Percentiles rank a stretch among this genome's conserved stretches.
phyloP scores from a whole-genome alignment of 441 rosid species.

The Codiaeum variegatum region DNA sequence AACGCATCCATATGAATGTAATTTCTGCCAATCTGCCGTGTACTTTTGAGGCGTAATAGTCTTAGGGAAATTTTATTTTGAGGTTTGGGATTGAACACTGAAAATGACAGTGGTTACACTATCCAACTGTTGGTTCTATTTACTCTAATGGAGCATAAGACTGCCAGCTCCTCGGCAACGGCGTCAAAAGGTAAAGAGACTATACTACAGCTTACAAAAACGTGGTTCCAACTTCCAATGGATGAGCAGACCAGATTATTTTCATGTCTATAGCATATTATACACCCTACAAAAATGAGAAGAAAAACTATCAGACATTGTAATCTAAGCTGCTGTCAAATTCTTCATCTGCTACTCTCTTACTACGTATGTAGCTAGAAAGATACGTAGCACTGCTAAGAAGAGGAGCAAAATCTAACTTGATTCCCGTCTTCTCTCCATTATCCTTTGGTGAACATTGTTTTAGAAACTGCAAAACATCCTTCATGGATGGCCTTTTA shows the following conservation, averaged over 20 bases:
- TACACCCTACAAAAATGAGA: background rate
- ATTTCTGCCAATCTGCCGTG: background rate
- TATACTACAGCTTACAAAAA: background rate
- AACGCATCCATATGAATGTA: background rate
- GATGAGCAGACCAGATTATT: background rate
- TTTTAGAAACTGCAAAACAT: slow-evolving; percentile 45
- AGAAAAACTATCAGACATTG: slow-evolving; percentile 10
- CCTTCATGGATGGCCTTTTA: slow-evolving; percentile 56
- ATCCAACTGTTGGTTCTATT: no score
- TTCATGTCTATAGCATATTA: background rate
- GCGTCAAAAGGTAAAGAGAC: background rate
- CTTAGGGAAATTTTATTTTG: background rate
- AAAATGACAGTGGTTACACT: background rate
- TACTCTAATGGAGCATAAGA: background rate
- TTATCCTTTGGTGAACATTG: slow-evolving; percentile 29
- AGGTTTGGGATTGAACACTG: background rate
- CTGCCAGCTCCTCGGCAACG: background rate
- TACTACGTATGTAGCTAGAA: slow-evolving; percentile 43
- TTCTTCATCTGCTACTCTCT: slow-evolving; percentile 20
- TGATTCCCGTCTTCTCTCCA: slow-evolving; percentile 29
- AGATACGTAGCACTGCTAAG: slow-evolving; percentile 41
- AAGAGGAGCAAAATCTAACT: slow-evolving; percentile 50
- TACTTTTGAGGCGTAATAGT: background rate
- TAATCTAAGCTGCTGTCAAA: slow-evolving; percentile 19
- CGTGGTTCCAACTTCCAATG: no score